Evolutionary conservation across 2,329 filamentous ascomycete genomes (phyloP).

Genomic region (Botryosphaeria dothidea): DNA sequence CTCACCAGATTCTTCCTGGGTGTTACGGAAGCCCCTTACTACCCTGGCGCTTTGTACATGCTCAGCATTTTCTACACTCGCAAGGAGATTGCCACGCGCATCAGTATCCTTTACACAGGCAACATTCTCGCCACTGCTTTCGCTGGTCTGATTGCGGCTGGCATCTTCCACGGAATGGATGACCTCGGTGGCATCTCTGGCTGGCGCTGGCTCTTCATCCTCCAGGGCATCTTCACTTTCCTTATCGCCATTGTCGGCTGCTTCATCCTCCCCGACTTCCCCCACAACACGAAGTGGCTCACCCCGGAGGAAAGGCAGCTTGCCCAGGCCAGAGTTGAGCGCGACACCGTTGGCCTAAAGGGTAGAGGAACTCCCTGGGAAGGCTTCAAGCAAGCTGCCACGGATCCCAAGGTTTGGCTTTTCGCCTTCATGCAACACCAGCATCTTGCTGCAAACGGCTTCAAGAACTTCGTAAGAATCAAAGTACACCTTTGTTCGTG

Average conservation of each 20-base stretch:
- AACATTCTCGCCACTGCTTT: conserved; percentile 53
- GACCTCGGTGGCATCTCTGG: conserved; percentile 30
- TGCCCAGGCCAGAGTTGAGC: conserved; percentile 34
- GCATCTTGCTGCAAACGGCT: conserved; percentile 23
- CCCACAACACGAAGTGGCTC: conserved; percentile 9
- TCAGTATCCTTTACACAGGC: conserved; percentile 54
- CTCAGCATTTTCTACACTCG: conserved; percentile 57
- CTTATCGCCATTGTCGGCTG: conserved; percentile 33
- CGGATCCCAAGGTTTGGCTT: conserved; percentile 1
- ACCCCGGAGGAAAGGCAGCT: conserved; percentile 1
- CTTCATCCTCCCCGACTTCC: conserved; percentile 39
- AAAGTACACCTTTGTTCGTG: neutral
- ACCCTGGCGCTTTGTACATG: conserved; percentile 49
- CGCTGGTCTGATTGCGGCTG: conserved; percentile 55
- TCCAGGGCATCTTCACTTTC: conserved; percentile 37
- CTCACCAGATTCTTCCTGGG: conserved; percentile 24
- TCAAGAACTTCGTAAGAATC: conserved; percentile 1
- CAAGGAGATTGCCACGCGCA: conserved; percentile 52
- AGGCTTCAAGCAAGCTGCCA: neutral
- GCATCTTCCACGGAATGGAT: conserved; percentile 46
- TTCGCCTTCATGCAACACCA: conserved; percentile 27
- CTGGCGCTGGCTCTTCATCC: conserved; percentile 37
- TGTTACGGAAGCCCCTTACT: conserved; percentile 4
- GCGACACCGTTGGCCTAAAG: conserved; percentile 51
- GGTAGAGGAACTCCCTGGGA: conserved; percentile 26